A percentile compares a stretch with the other conserved stretches of the same genome.
These are phyloP conservation scores for Aurinia saxatilis DNA, from an alignment of 345 rosid species.

Conservation along the genomic window DNA sequence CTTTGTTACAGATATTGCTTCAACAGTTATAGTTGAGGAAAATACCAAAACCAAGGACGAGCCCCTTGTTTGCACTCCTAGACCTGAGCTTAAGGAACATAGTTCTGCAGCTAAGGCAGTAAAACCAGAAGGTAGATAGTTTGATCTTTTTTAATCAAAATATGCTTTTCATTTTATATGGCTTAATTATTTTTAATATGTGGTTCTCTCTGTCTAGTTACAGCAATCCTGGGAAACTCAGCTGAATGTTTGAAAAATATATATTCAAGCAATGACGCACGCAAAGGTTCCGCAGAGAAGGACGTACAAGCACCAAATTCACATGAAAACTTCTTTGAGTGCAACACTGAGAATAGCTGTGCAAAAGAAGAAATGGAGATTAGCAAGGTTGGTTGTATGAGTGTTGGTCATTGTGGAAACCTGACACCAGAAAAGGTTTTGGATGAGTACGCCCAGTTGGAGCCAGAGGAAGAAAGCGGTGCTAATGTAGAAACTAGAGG, in stretches of 20 bases:
- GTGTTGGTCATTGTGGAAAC: not conserved
- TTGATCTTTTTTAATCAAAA: not conserved
- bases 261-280: not conserved
- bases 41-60: not conserved
- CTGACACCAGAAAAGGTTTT: not conserved
- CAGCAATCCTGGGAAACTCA: not conserved
- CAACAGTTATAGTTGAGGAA: not conserved
- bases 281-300: not conserved
- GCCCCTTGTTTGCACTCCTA: not conserved
- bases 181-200: not conserved
- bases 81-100: not conserved
- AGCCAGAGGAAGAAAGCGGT: too few species aligned
- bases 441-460: not conserved
- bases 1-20: not conserved
- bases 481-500: too few species aligned
- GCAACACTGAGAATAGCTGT: not conserved
- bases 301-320: not conserved
- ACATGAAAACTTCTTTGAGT: not conserved
- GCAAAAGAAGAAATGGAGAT: not conserved
- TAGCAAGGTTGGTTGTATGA: not conserved
- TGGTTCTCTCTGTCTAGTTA: not conserved
- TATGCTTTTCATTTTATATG: not conserved
- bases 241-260: not conserved
- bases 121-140: not conserved
- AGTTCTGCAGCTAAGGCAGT: not conserved